Evolutionary conservation across 83 land plant genomes (phyloP).

Genomic region (Picea abies): DNA sequence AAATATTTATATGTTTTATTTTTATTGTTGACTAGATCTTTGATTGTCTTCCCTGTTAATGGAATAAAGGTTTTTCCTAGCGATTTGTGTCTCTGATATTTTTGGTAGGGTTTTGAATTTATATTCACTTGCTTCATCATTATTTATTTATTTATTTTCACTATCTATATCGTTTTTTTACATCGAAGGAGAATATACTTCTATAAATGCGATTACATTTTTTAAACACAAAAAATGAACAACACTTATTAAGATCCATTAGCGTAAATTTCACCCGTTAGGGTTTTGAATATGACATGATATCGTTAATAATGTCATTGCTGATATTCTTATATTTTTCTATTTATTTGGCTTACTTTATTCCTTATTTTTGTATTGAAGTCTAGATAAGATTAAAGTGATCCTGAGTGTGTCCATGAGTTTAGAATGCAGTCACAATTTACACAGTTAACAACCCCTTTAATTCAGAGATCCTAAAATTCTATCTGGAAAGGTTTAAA

Average conservation of each 20-base stretch:
- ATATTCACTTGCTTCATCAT: no score
- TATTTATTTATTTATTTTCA: background rate
- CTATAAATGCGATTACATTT: conserved; percentile 1
- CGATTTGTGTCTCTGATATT: no score
- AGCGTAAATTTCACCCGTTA: background rate
- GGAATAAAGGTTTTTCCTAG: no score
- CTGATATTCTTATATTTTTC: background rate
- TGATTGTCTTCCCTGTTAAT: no score
- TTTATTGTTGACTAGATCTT: no score
- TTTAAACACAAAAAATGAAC: background rate
- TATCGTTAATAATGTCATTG: background rate
- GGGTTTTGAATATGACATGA: background rate
- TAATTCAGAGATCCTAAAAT: background rate
- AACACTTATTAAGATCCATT: background rate
- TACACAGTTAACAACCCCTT: background rate
- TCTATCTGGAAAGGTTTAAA: background rate
- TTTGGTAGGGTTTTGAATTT: conserved; percentile 58
- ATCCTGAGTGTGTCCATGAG: no score
- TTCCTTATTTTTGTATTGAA: background rate
- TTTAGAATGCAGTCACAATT: no score
- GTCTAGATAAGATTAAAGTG: no score
- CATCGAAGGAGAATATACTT: background rate
- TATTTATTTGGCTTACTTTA: background rate
- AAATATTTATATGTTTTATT: no score
- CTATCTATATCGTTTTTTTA: background rate